A percentile compares a stretch with the other conserved stretches of the same genome.
These are phyloP conservation scores for Sporisorium graminicola DNA, from an alignment of 1,284 basidiomycete species.

Conservation along the genomic window DNA sequence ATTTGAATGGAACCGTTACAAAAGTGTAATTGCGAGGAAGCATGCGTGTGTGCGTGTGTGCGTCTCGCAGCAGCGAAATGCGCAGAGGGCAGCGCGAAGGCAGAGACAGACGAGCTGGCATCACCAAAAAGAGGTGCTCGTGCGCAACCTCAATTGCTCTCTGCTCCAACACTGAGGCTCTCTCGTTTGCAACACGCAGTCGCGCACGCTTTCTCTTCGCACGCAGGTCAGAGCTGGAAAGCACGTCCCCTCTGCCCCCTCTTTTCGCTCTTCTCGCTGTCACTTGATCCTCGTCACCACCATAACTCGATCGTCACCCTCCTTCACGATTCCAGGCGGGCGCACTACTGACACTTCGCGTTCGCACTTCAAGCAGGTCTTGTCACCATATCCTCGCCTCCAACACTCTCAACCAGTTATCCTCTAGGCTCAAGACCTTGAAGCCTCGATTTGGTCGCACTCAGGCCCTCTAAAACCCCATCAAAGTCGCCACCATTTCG, in stretches of 20 bases:
- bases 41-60: slow-evolving; percentile 13
- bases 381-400: no score
- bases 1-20: slow-evolving; percentile 2
- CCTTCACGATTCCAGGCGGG: neutral
- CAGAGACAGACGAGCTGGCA: neutral
- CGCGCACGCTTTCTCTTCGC: neutral
- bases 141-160: slow-evolving; percentile 25
- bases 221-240: neutral
- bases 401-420: neutral
- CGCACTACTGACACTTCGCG: neutral
- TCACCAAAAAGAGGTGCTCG: slow-evolving; percentile 18
- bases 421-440: neutral
- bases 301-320: neutral
- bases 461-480: neutral
- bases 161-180: slow-evolving; percentile 34
- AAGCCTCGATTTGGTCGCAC: slow-evolving; percentile 1
- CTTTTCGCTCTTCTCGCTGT: slow-evolving; percentile 2
- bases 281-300: neutral
- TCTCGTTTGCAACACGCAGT: slow-evolving; percentile 4
- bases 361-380: neutral
- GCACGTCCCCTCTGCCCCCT: slow-evolving; percentile 1
- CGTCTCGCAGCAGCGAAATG: slow-evolving; percentile 9
- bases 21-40: neutral
- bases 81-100: neutral
- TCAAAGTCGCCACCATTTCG: slow-evolving; percentile 33